A percentile compares a stretch with the other conserved stretches of the same genome.
Conservation (phyloP, 2,329 filamentous ascomycete genomes). For the Tolypocladium pustulatum region DNA sequence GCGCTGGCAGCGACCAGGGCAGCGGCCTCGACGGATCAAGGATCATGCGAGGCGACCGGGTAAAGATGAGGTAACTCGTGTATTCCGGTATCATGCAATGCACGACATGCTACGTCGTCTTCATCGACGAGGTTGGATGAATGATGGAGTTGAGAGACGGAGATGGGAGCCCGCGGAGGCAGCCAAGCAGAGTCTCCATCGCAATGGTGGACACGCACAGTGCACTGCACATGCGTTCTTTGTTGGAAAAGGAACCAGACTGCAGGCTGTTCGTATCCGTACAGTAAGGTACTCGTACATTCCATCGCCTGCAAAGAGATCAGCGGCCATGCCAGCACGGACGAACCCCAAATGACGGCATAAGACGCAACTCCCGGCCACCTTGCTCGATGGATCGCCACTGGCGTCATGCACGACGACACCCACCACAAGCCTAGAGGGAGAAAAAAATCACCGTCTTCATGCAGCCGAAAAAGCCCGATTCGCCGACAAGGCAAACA, state of each 20-base stretch:
- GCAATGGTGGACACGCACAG: neutral
- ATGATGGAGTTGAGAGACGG: too few species aligned
- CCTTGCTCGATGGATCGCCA: neutral
- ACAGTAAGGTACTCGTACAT: too few species aligned
- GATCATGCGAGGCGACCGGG: neutral
- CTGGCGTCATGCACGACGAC: neutral
- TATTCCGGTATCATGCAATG: neutral
- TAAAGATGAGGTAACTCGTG: neutral
- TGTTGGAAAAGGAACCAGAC: neutral
- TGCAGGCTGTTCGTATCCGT: neutral
- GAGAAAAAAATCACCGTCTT: neutral
- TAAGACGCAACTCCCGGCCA: neutral
- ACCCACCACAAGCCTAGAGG: neutral
- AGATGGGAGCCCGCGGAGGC: too few species aligned
- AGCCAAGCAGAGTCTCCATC: neutral
- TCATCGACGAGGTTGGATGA: too few species aligned
- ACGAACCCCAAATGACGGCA: neutral
- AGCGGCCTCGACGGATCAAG: neutral
- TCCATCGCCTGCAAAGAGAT: neutral
- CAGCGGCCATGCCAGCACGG: neutral
- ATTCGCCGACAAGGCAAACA: neutral
- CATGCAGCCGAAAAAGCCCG: neutral
- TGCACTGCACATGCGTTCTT: neutral
- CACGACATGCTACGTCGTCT: neutral
- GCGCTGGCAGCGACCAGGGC: too few species aligned